phyloP scores from a whole-genome alignment of 768 basidiomycete genomes.

The Pholiota molesta region DNA sequence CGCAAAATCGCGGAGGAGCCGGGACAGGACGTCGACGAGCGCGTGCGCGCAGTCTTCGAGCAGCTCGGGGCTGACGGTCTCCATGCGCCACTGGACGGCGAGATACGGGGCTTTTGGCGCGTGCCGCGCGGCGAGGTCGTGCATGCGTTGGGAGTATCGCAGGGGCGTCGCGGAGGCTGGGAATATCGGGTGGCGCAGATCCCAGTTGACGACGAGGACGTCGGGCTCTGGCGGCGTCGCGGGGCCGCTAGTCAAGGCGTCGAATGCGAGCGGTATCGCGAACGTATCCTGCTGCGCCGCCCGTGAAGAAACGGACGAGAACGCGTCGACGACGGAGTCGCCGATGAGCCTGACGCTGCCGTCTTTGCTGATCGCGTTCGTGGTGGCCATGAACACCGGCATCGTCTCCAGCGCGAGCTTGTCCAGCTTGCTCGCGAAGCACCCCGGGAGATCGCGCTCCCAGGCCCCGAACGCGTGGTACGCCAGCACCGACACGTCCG shows the following conservation, averaged over 20 bases:
- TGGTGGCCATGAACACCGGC: constrained; percentile 21
- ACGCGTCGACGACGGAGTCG: constrained; percentile 18
- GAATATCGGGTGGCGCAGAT: constrained; percentile 51
- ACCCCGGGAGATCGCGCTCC: constrained; percentile 25
- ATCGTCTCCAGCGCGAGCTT: constrained; percentile 22
- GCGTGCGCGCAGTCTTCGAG: constrained; percentile 52
- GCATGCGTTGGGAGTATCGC: constrained; percentile 50
- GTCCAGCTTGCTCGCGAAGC: constrained; percentile 25
- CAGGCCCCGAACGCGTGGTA: constrained; percentile 22
- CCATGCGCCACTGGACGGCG: constrained; percentile 62
- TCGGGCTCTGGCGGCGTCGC: constrained; percentile 31
- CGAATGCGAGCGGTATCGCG: background rate
- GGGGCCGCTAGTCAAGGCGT: background rate
- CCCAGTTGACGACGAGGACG: constrained; percentile 57
- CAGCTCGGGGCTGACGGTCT: constrained; percentile 43
- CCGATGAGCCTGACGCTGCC: constrained; percentile 12
- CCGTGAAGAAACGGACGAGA: constrained; percentile 16
- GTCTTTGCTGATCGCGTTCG: constrained; percentile 10
- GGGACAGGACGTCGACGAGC: constrained; percentile 45
- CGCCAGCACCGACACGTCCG: constrained; percentile 26
- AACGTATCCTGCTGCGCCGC: constrained; percentile 16
- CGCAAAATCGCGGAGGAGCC: constrained; percentile 31
- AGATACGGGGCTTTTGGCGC: constrained; percentile 42
- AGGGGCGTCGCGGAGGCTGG: constrained; percentile 22
- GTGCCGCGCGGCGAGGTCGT: constrained; percentile 41